Conservation (phyloP, 352 stramenopile species). For the Phytophthora parvispora region DNA sequence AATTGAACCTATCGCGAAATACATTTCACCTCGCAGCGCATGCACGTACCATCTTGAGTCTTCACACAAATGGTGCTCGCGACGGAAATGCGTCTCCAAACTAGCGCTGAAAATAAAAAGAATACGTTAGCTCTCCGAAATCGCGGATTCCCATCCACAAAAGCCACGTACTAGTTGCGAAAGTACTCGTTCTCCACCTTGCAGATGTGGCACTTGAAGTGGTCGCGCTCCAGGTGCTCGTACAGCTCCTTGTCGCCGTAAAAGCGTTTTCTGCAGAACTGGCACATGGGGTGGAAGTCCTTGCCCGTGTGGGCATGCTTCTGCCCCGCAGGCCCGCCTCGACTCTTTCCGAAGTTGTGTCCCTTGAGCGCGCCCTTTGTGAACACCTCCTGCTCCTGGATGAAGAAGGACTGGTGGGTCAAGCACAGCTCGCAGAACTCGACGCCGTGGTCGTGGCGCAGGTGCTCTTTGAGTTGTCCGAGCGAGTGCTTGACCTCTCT, state of each 20-base stretch:
- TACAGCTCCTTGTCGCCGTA: conserved; percentile 90
- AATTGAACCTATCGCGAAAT: not conserved
- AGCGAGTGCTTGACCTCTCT: conserved; percentile 61
- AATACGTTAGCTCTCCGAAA: conserved; percentile 12
- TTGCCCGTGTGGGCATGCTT: conserved; percentile 72
- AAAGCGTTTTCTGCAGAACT: conserved; percentile 91
- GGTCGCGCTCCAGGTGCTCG: conserved; percentile 89
- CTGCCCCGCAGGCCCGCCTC: conserved; percentile 35
- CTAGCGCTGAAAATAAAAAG: conserved; percentile 60
- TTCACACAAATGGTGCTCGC: conserved; percentile 89
- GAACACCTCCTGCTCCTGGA: conserved; percentile 86
- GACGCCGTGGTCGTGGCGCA: conserved; percentile 68
- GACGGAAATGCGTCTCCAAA: conserved; percentile 87
- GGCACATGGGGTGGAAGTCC: conserved; percentile 90
- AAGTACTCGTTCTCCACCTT: conserved; percentile 91
- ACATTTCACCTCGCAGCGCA: not conserved
- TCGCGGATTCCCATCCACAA: not conserved
- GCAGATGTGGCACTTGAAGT: conserved; percentile 94
- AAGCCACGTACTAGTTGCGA: conserved; percentile 85
- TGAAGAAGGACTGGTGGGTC: conserved; percentile 81
- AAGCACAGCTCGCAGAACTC: conserved; percentile 88
- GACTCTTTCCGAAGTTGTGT: conserved; percentile 70
- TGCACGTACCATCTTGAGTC: conserved; percentile 73
- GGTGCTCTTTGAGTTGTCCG: conserved; percentile 74
- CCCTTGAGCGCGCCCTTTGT: conserved; percentile 73